phyloP scores from a whole-genome alignment of 495 filamentous ascomycete species.

The Xylaria intraflava region DNA sequence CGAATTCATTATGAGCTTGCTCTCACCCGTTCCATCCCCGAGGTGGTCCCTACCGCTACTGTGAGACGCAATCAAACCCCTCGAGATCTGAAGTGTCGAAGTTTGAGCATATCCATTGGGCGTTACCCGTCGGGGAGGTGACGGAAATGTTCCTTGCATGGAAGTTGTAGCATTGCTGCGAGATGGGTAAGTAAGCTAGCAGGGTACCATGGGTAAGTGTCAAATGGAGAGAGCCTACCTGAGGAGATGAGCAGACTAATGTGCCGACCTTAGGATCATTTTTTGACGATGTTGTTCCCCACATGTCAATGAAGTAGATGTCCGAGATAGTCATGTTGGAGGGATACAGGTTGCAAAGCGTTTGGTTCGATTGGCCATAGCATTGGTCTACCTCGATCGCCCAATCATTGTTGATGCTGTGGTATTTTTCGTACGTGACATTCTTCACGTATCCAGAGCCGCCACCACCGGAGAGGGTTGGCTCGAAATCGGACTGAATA shows the following conservation, averaged over 20 bases:
- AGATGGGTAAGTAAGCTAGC: not conserved
- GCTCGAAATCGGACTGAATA: conserved; percentile 19
- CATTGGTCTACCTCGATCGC: conserved; percentile 61
- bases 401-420: conserved; percentile 49
- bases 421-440: conserved; percentile 49
- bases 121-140: conserved; percentile 3
- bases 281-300: conserved; percentile 22
- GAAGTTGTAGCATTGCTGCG: conserved; percentile 8
- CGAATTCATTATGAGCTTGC: too few relatives aligned
- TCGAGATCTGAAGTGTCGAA: conserved; percentile 5
- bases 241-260: conserved; percentile 7
- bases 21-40: not conserved
- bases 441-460: conserved; percentile 37
- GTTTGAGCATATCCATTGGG: conserved; percentile 6
- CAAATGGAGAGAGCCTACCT: not conserved
- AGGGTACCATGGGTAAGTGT: not conserved
- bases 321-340: conserved; percentile 52
- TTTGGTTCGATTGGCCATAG: conserved; percentile 57
- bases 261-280: conserved; percentile 7
- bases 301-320: conserved; percentile 47
- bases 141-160: conserved; percentile 5
- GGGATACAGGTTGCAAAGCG: conserved; percentile 54
- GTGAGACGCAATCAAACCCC: conserved; percentile 5
- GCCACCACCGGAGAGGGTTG: conserved; percentile 29
- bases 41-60: not conserved